Evolutionary conservation across 2,329 filamentous ascomycete species (phyloP).

Genomic region (Bimuria novae-zelandiae): DNA sequence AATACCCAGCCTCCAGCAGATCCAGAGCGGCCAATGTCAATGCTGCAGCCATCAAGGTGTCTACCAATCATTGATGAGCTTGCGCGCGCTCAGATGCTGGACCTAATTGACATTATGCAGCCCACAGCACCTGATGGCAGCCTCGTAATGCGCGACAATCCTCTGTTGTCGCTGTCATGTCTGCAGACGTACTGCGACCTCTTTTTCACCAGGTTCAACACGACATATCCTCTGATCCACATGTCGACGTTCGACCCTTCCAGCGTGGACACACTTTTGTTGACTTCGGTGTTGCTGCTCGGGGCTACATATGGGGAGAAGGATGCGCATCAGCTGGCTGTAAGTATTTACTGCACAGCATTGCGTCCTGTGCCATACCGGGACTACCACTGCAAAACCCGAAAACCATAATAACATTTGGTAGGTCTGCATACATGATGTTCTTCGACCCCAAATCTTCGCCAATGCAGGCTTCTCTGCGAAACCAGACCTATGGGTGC

Average conservation of each 20-base stretch:
- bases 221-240: conserved; percentile 64
- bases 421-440: conserved; percentile 63
- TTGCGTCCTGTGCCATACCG: background rate
- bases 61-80: conserved; percentile 49
- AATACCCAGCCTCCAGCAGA: conserved; percentile 9
- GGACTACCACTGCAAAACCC: background rate
- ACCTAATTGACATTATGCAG: conserved; percentile 56
- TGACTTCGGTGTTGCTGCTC: conserved; percentile 61
- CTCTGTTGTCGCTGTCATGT: conserved; percentile 55
- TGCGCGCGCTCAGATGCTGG: conserved; percentile 51
- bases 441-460: conserved; percentile 64
- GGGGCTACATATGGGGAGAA: conserved; percentile 66
- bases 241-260: conserved; percentile 60
- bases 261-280: conserved; percentile 56
- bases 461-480: conserved; percentile 61
- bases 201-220: conserved; percentile 66
- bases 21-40: conserved; percentile 41
- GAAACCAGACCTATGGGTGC: conserved; percentile 63
- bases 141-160: conserved; percentile 54
- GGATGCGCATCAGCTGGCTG: conserved; percentile 62
- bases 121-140: conserved; percentile 56
- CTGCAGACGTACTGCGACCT: conserved; percentile 63
- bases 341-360: conserved; percentile 20
- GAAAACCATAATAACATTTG: background rate
- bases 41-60: conserved; percentile 37